Evolutionary conservation across 2,329 filamentous ascomycete genomes (phyloP).

Genomic region (Pseudocercospora pini-densiflorae): DNA sequence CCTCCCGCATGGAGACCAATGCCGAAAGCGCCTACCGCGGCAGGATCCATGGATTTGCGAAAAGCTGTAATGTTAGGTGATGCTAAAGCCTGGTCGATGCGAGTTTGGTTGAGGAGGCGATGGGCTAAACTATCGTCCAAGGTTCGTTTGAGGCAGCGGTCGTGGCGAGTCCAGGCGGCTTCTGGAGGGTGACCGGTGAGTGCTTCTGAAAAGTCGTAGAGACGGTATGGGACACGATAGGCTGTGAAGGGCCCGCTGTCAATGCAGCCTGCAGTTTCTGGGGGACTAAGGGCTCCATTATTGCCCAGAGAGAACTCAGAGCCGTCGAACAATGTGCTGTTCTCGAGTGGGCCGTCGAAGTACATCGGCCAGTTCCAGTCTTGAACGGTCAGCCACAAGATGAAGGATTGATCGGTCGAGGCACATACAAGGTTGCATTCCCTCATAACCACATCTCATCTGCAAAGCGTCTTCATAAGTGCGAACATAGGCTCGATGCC

Average conservation of each 20-base stretch:
- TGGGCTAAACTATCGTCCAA: conserved; percentile 11
- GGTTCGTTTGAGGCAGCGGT: not conserved
- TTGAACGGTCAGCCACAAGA: not conserved
- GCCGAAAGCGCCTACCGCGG: conserved; percentile 26
- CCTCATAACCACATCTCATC: conserved; percentile 49
- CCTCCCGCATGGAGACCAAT: conserved; percentile 50
- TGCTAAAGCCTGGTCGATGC: conserved; percentile 39
- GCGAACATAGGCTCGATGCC: conserved; percentile 49
- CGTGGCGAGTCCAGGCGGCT: not conserved
- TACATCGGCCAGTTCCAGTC: conserved; percentile 43
- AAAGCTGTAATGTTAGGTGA: not conserved
- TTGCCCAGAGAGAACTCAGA: conserved; percentile 48
- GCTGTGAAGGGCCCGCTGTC: not conserved
- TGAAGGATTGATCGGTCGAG: too few relatives aligned
- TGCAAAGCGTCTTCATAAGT: conserved; percentile 47
- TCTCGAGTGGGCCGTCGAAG: too few relatives aligned
- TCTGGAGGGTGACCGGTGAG: not conserved
- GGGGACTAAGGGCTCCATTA: conserved; percentile 9
- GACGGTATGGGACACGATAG: not conserved
- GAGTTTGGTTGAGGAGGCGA: not conserved
- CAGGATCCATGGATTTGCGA: conserved; percentile 41
- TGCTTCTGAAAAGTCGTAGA: not conserved
- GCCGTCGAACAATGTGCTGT: conserved; percentile 58
- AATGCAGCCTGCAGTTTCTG: conserved; percentile 15
- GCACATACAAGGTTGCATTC: conserved; percentile 27